Evolutionary conservation across 1,139 yeast species (phyloP).

Genomic region (Meyerozyma sp.): DNA sequence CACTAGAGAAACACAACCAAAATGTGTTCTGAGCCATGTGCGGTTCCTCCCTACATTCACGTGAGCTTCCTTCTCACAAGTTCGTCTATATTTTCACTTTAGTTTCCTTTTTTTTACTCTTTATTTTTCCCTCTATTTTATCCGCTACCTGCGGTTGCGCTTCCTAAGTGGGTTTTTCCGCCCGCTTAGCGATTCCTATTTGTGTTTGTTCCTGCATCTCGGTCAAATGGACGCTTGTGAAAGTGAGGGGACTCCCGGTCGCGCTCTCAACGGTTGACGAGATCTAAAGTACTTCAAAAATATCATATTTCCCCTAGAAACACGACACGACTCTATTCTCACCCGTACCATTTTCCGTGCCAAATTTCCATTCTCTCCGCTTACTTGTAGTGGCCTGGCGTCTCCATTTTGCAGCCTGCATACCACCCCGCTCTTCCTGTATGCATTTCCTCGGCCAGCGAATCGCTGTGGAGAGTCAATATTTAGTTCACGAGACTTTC

Average conservation of each 20-base stretch:
- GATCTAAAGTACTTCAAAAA: too few species aligned
- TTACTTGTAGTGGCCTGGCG: background rate
- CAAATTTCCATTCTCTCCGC: background rate
- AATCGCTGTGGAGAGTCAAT: constrained; percentile 1
- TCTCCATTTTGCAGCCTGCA: background rate
- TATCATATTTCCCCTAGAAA: too few species aligned
- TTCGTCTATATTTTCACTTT: too few species aligned
- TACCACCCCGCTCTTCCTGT: constrained; percentile 1
- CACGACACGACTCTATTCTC: background rate
- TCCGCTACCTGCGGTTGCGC: background rate
- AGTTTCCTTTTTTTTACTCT: too few species aligned
- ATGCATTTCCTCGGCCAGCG: constrained; percentile 1
- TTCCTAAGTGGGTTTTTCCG: background rate
- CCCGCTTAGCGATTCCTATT: background rate
- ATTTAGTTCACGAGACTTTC: constrained; percentile 2
- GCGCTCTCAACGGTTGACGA: too few species aligned
- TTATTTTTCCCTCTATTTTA: too few species aligned
- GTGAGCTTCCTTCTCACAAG: too few species aligned
- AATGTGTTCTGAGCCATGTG: too few species aligned
- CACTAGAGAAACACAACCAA: background rate
- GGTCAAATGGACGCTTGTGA: background rate
- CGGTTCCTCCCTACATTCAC: too few species aligned
- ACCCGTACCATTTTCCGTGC: background rate
- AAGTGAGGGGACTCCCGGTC: background rate
- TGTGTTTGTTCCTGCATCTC: background rate